Conservation (phyloP, 108 stramenopile genomes). For the Craspedostauros australis region DNA sequence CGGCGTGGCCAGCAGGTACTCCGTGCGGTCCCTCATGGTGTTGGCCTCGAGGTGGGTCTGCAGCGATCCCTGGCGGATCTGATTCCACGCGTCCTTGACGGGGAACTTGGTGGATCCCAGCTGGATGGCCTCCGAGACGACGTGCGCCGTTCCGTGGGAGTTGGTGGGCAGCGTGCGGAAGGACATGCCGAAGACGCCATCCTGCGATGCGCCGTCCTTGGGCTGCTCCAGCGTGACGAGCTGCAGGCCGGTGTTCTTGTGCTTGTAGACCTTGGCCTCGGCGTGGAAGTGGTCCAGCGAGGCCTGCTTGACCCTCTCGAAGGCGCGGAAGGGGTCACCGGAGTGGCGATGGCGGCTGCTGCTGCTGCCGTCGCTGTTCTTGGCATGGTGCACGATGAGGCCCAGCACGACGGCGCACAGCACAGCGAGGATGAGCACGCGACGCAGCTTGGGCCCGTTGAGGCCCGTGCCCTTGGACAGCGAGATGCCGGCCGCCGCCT, state of each 20-base stretch:
- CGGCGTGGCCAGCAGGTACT: conserved; percentile 79
- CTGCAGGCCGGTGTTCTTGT: neutral
- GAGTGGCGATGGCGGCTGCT: neutral
- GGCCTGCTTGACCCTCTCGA: neutral
- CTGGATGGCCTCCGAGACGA: conserved; percentile 89
- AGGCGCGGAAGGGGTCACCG: neutral
- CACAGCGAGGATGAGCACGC: too few relatives aligned
- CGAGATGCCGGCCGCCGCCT: too few relatives aligned
- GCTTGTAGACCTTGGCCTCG: conserved; percentile 3
- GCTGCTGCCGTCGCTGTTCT: neutral
- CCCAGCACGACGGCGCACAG: neutral
- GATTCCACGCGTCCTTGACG: conserved; percentile 90
- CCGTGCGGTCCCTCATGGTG: conserved; percentile 91
- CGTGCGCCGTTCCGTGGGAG: conserved; percentile 84
- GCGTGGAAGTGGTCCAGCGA: neutral
- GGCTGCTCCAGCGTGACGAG: neutral
- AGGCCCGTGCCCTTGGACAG: too few relatives aligned
- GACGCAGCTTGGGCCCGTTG: too few relatives aligned
- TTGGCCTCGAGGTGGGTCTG: conserved; percentile 93
- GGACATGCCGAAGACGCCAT: conserved; percentile 93
- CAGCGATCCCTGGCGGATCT: conserved; percentile 82
- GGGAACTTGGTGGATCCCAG: conserved; percentile 88
- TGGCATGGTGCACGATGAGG: neutral
- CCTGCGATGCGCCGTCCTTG: conserved; percentile 23
- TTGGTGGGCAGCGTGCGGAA: conserved; percentile 86